phyloP scores from a whole-genome alignment of 495 filamentous ascomycete genomes.

The Aspergillus asperescens region DNA sequence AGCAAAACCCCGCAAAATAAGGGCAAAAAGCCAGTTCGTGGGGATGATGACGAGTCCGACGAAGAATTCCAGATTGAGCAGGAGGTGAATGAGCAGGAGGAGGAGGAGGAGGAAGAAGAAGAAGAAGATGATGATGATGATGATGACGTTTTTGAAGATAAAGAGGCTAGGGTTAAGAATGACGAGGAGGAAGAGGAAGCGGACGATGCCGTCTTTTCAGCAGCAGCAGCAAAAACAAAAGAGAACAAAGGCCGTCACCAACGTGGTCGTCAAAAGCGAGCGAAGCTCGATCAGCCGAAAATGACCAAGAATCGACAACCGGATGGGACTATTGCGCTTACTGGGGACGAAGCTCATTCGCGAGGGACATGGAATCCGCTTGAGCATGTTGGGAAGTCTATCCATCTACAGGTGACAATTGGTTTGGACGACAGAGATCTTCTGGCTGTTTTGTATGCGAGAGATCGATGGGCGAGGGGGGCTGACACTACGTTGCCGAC shows the following conservation, averaged over 20 bases:
- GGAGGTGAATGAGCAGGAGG: not conserved
- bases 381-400: conserved; percentile 37
- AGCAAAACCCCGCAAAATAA: conserved; percentile 10
- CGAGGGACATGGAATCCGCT: conserved; percentile 35
- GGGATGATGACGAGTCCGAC: conserved; percentile 26
- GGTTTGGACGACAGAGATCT: conserved; percentile 47
- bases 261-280: not conserved
- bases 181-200: conserved; percentile 14
- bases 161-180: conserved; percentile 13
- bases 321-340: conserved; percentile 19
- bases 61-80: conserved; percentile 20
- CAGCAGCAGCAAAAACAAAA: not conserved
- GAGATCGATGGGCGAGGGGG: conserved; percentile 44
- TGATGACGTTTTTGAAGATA: conserved; percentile 12
- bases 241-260: not conserved
- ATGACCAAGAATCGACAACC: conserved; percentile 17
- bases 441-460: conserved; percentile 37
- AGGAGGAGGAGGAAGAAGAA: conserved; percentile 20
- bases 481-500: conserved; percentile 48
- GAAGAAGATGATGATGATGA: conserved; percentile 15
- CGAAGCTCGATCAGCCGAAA: not conserved
- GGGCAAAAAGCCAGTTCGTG: conserved; percentile 14
- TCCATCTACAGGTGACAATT: conserved; percentile 35
- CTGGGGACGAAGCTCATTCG: conserved; percentile 27
- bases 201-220: not conserved